These are phyloP conservation scores for Daldinia decipiens DNA, from an alignment of 495 filamentous ascomycete genomes.

Conservation along the genomic window DNA sequence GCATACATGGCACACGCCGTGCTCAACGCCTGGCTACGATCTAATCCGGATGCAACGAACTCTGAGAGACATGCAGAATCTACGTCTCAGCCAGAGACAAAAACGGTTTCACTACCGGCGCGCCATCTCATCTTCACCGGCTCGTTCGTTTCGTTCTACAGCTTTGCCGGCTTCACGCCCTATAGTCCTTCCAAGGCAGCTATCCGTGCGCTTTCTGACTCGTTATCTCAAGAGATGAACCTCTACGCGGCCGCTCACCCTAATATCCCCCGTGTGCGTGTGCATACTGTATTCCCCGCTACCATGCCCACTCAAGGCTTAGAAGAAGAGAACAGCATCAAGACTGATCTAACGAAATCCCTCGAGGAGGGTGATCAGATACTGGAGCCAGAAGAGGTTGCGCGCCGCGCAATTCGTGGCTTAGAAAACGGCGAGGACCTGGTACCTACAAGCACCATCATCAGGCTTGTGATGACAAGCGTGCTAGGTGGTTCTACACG, in stretches of 20 bases:
- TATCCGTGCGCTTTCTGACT: slow-evolving; percentile 77
- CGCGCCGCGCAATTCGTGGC: slow-evolving; percentile 67
- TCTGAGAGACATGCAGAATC: neutral
- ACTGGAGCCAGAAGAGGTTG: slow-evolving; percentile 75
- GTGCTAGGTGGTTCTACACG: slow-evolving; percentile 71
- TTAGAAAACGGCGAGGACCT: slow-evolving; percentile 64
- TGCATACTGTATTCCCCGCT: slow-evolving; percentile 83
- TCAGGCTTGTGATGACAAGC: slow-evolving; percentile 69
- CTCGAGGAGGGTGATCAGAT: slow-evolving; percentile 79
- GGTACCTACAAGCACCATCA: slow-evolving; percentile 31
- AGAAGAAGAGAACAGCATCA: slow-evolving; percentile 75
- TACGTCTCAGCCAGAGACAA: neutral
- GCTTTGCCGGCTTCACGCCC: slow-evolving; percentile 76
- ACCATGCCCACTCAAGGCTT: slow-evolving; percentile 75
- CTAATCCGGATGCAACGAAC: neutral
- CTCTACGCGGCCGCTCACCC: slow-evolving; percentile 69
- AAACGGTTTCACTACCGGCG: slow-evolving; percentile 45
- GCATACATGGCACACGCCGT: slow-evolving; percentile 77
- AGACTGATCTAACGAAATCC: slow-evolving; percentile 77
- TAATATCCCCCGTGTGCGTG: slow-evolving; percentile 59
- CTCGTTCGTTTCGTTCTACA: slow-evolving; percentile 73
- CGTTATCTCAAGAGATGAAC: slow-evolving; percentile 79
- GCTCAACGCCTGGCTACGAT: slow-evolving; percentile 61
- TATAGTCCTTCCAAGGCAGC: slow-evolving; percentile 85
- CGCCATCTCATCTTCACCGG: slow-evolving; percentile 84